Evolutionary conservation across 2,329 filamentous ascomycete genomes (phyloP).

Genomic region (Aspergillus luchuensis): DNA sequence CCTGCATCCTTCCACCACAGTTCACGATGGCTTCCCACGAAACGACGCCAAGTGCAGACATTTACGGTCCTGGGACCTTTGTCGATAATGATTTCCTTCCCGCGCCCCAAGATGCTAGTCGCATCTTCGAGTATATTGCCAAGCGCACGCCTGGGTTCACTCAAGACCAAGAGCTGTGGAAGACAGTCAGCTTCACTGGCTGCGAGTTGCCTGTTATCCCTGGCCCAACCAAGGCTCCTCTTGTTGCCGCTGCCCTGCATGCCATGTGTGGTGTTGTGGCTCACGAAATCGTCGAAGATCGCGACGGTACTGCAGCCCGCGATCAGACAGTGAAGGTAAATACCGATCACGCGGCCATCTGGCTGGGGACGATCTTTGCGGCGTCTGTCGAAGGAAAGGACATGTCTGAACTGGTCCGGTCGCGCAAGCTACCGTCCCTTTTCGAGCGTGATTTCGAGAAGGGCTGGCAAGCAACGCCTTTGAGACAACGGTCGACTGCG

Average conservation of each 20-base stretch:
- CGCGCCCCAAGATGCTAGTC: not conserved
- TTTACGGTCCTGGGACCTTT: slow-evolving; percentile 1
- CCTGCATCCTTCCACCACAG: no score
- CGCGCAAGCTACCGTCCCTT: not conserved
- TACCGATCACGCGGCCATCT: not conserved
- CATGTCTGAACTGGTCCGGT: not conserved
- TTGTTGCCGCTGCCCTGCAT: not conserved
- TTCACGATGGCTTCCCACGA: not conserved
- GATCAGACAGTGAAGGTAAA: not conserved
- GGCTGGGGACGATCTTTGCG: not conserved
- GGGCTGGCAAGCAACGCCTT: not conserved
- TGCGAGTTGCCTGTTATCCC: not conserved
- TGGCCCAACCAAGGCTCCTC: not conserved
- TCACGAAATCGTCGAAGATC: not conserved
- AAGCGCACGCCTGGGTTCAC: not conserved
- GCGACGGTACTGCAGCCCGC: not conserved
- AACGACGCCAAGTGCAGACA: not conserved
- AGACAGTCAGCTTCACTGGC: not conserved
- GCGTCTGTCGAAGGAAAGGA: not conserved
- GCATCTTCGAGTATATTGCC: slow-evolving; percentile 2
- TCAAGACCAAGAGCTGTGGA: not conserved
- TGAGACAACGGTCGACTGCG: not conserved
- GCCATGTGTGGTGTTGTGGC: slow-evolving; percentile 3
- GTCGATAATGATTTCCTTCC: not conserved
- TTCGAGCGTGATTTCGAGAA: not conserved